phyloP scores from a whole-genome alignment of 495 filamentous ascomycete genomes.

The Jackrogersella multiformis region DNA sequence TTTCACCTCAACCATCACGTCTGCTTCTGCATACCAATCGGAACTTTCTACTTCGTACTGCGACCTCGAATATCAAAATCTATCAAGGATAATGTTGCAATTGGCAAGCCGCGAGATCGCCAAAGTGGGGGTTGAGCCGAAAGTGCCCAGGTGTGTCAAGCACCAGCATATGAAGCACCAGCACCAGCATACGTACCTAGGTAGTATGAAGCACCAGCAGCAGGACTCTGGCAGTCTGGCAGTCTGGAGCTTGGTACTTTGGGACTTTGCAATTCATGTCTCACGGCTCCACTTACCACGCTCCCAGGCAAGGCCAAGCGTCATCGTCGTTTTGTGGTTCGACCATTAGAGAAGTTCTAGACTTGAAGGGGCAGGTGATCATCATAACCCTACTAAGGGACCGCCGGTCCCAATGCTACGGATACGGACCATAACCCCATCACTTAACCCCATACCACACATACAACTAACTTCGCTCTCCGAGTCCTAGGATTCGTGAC shows the following conservation, averaged over 20 bases:
- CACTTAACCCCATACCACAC: no score
- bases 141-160: no score
- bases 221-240: no score
- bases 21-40: constrained; percentile 16
- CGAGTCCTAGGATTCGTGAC: not conserved
- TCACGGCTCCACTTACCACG: constrained; percentile 44
- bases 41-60: constrained; percentile 24
- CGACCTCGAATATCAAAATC: constrained; percentile 20
- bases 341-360: constrained; percentile 31
- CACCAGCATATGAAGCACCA: no score
- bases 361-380: constrained; percentile 39
- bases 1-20: not conserved
- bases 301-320: constrained; percentile 33
- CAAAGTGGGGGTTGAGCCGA: constrained; percentile 25
- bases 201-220: no score
- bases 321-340: constrained; percentile 23
- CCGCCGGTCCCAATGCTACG: constrained; percentile 43
- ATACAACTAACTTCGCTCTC: constrained; percentile 5
- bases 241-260: no score
- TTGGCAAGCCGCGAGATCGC: constrained; percentile 32
- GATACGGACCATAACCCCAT: constrained; percentile 35
- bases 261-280: constrained; percentile 24
- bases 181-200: no score
- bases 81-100: constrained; percentile 27
- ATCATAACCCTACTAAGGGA: constrained; percentile 28